Base-by-base conservation (phyloP, 192 early-diverging fungal genomes). In the Gamsiella multidivaricata region DNA sequence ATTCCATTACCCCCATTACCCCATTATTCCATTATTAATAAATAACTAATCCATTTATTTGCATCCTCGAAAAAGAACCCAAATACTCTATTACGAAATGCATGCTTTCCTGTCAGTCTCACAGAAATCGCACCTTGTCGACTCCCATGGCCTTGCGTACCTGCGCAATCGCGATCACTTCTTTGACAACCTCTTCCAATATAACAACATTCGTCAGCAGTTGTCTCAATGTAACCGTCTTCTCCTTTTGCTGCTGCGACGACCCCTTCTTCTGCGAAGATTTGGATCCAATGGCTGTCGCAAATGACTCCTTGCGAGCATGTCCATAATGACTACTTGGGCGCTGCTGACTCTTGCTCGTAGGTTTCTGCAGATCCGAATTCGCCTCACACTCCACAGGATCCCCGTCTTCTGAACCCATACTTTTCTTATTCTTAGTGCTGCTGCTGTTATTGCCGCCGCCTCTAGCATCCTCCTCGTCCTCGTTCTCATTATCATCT, bases 131-230 rank as follows among this genome's bases (percentile, higher is more conserved):
- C 41, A 86, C 79, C 54, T 87, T 85, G 69, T 94, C 92, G 43
- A 91, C 86, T 9, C 92, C 91, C 54, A 90, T 81, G 69, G 88
- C 89, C 70, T 89, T 88, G 11, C 92, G 87, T 17, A 92, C 91
- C 65, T 94, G 92, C 41, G 96, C 81, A 23, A 93, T 81, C n/a
- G 94, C 92, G 14, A 96, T 85, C 11, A 97, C 84, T 81, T 98
- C 96, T 70, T 98, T 98, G 46, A 94, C 90, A 20, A 90, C 90
- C 78, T 98, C 96, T 58, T 98, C 92, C 60, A 98, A 61, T 43
- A 96, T 93, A 20, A 98, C 89, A 23, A 95, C 93, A 80, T 98
- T 98, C 59, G 94, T 95, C n/a, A 94, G 78, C 56, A 96, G 85
- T 74, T 83, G 82, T 12, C 82, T 70, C 17, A 89, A 62, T 4